These are phyloP conservation scores for Pseudonitzschia pungens DNA, from an alignment of 108 stramenopile genomes.

Conservation along the genomic window DNA sequence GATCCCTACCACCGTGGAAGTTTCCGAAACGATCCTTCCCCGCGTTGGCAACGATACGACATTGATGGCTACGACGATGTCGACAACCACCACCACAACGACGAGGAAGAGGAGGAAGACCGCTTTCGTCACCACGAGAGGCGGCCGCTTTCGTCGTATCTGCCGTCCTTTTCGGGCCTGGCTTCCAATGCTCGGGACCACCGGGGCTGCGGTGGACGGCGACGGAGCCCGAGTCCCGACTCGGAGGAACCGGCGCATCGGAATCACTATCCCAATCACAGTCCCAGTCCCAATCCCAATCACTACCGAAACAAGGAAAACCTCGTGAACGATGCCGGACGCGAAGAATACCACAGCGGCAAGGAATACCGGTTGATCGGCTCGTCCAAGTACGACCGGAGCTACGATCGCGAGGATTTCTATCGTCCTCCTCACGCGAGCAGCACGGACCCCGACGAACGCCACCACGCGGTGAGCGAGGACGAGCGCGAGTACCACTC, in stretches of 20 bases:
- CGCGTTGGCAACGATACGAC: no score
- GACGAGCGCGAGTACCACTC: background rate
- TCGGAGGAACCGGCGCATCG: no score
- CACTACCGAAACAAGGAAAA: background rate
- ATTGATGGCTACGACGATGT: background rate
- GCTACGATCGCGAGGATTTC: background rate
- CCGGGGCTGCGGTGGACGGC: background rate
- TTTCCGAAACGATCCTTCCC: no score
- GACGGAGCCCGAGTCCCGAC: background rate
- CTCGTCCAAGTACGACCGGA: constrained; percentile 6
- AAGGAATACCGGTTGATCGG: background rate
- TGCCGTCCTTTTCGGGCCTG: background rate
- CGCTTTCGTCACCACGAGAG: background rate
- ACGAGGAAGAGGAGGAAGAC: background rate
- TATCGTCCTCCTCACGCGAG: background rate
- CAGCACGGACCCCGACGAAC: no score
- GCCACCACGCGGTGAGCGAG: background rate
- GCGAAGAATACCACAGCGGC: background rate
- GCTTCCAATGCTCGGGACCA: background rate
- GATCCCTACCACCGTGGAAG: no score
- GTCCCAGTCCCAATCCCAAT: no score
- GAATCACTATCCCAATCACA: no score
- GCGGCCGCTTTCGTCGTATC: background rate
- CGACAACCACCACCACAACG: background rate
- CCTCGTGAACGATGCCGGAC: background rate